Percentiles rank a stretch among this genome's conserved stretches.
Evolutionary conservation across 208 protist genomes (phyloP).

Genomic region (Vickermania ingenoplastis): DNA sequence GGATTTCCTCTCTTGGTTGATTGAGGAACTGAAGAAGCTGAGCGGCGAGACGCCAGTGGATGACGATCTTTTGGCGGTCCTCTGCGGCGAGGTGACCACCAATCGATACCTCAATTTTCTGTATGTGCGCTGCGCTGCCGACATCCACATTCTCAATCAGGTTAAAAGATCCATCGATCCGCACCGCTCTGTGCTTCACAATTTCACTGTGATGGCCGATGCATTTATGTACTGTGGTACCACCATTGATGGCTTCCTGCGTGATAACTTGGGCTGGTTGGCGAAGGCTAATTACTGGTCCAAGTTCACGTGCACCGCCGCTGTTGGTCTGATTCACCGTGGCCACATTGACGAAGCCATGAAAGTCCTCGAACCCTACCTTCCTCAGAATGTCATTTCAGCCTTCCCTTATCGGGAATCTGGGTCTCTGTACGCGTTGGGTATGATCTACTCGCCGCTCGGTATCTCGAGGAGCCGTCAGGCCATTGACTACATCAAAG

Average conservation of each 20-base stretch:
- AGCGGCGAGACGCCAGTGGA: neutral
- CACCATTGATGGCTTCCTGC: constrained; percentile 96
- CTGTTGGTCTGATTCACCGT: constrained; percentile 96
- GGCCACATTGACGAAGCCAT: constrained; percentile 88
- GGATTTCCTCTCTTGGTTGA: constrained; percentile 71
- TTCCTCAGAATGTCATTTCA: constrained; percentile 65
- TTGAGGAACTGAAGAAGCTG: constrained; percentile 24
- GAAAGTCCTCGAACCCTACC: constrained; percentile 89
- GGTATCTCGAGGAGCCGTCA: constrained; percentile 78
- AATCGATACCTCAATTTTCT: constrained; percentile 94
- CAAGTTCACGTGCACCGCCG: constrained; percentile 95
- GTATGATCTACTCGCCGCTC: constrained; percentile 95
- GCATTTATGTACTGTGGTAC: constrained; percentile 98
- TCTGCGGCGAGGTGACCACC: constrained; percentile 86
- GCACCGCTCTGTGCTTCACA: constrained; percentile 81
- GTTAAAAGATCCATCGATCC: constrained; percentile 89
- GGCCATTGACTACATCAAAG: constrained; percentile 73
- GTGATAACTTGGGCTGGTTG: constrained; percentile 97
- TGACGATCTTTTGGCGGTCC: constrained; percentile 57
- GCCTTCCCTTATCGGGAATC: constrained; percentile 92
- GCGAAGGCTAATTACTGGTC: constrained; percentile 94
- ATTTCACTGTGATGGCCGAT: constrained; percentile 93
- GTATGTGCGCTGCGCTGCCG: constrained; percentile 89
- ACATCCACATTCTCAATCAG: constrained; percentile 92
- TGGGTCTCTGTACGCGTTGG: constrained; percentile 96